Conservation (phyloP, 352 stramenopile species). For the Globisporangium takayamanum region DNA sequence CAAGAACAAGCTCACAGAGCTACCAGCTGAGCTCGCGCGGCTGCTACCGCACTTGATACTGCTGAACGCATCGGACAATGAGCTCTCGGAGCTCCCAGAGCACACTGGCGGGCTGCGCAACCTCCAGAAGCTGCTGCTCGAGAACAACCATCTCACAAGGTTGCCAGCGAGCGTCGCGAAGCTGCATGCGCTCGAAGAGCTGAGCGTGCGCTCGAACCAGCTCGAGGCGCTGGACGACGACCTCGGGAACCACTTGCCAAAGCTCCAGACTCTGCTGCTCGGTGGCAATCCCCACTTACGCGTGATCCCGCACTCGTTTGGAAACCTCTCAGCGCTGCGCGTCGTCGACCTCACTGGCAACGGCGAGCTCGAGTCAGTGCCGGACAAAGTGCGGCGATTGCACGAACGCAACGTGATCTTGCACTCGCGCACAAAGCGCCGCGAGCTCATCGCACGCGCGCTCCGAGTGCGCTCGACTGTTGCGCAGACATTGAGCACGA, state of each 20-base stretch:
- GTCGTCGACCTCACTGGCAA: constrained; percentile 45
- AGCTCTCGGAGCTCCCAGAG: constrained; percentile 24
- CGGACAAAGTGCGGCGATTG: constrained; percentile 51
- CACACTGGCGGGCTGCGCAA: constrained; percentile 23
- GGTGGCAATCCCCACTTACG: constrained; percentile 28
- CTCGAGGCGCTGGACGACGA: constrained; percentile 27
- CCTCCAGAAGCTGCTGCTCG: constrained; percentile 42
- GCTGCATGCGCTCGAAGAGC: constrained; percentile 35
- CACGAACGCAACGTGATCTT: constrained; percentile 58
- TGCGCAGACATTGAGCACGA: constrained; percentile 19
- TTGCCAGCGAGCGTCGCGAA: constrained; percentile 23
- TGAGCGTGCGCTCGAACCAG: constrained; percentile 33
- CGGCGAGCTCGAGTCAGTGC: constrained; percentile 18
- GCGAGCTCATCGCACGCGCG: constrained; percentile 53
- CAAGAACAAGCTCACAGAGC: constrained; percentile 25
- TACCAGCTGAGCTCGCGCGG: constrained; percentile 28
- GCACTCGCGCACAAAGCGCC: constrained; percentile 49
- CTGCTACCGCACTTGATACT: constrained; percentile 31
- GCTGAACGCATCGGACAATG: constrained; percentile 38
- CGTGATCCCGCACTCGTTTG: constrained; percentile 21
- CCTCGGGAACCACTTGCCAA: constrained; percentile 21
- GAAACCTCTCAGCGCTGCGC: constrained; percentile 22
- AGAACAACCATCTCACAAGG: constrained; percentile 28
- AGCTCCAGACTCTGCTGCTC: constrained; percentile 35
- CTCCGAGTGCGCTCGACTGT: constrained; percentile 46